Conservation (phyloP, 257 asterid genomes). For the Rhazya stricta region DNA sequence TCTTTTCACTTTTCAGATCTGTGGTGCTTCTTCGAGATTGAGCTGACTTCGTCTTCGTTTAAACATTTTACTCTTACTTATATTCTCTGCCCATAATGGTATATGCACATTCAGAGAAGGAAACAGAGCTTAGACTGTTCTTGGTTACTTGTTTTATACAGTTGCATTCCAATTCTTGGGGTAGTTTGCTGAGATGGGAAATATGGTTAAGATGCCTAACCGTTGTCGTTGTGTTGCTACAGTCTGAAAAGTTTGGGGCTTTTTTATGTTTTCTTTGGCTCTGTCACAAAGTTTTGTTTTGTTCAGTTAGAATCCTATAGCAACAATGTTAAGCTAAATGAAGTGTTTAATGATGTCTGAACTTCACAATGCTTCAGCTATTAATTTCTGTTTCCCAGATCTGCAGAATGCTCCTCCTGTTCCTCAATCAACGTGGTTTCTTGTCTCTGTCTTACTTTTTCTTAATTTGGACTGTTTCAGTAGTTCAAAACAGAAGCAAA, state of each 20-base stretch:
- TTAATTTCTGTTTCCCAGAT: neutral
- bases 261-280: neutral
- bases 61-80: neutral
- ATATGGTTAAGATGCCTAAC: too few species aligned
- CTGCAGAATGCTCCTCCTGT: neutral
- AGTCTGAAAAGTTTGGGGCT: neutral
- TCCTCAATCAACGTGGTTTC: neutral
- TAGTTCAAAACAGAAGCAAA: neutral
- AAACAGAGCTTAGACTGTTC: neutral
- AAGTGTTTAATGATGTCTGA: neutral
- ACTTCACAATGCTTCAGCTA: neutral
- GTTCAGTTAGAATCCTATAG: neutral
- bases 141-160: neutral
- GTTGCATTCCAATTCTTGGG: neutral
- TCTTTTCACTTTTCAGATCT: conserved; percentile 10
- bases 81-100: neutral
- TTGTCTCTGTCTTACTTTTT: neutral
- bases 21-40: neutral
- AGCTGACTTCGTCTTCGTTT: neutral
- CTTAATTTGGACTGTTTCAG: neutral
- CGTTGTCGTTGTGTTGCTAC: neutral
- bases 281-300: neutral
- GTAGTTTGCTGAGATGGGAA: neutral
- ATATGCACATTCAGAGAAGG: neutral
- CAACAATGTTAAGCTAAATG: too few species aligned